Percentiles rank a stretch among this genome's conserved stretches.
Evolutionary conservation across 2,329 filamentous ascomycete species (phyloP).

Genomic region (Aspergillus niger): DNA sequence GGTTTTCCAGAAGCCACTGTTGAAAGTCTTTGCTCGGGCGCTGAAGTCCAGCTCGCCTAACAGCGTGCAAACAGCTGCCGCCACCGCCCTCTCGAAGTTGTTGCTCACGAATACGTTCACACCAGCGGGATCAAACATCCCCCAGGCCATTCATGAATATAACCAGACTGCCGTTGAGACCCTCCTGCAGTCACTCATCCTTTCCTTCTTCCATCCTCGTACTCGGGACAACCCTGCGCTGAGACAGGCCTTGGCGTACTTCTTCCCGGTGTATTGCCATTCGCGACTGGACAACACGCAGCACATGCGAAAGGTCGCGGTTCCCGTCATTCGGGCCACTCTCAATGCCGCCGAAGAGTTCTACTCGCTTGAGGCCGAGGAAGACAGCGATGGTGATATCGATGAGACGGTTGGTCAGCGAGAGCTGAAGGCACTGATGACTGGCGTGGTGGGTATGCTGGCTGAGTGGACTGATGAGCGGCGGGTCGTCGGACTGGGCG

Average conservation of each 20-base stretch:
- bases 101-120: constrained; percentile 75
- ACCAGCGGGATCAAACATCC: constrained; percentile 56
- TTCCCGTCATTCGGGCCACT: constrained; percentile 74
- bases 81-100: constrained; percentile 80
- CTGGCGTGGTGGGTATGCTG: constrained; percentile 75
- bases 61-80: constrained; percentile 78
- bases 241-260: constrained; percentile 86
- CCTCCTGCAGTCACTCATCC: constrained; percentile 79
- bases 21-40: constrained; percentile 84
- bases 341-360: constrained; percentile 60
- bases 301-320: constrained; percentile 73
- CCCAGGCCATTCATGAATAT: constrained; percentile 42
- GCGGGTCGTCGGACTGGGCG: constrained; percentile 66
- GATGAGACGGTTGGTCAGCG: constrained; percentile 74
- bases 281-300: constrained; percentile 79
- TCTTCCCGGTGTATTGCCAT: constrained; percentile 92
- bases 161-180: constrained; percentile 64
- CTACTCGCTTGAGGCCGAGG: constrained; percentile 71
- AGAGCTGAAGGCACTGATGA: constrained; percentile 57
- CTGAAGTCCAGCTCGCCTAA: constrained; percentile 70
- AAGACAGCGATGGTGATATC: constrained; percentile 72
- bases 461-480: constrained; percentile 95
- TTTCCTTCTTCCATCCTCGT: constrained; percentile 87
- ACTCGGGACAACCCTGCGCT: constrained; percentile 78
- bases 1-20: constrained; percentile 61